Base-by-base conservation (phyloP, 495 filamentous ascomycete genomes). In the Podospora australis region DNA sequence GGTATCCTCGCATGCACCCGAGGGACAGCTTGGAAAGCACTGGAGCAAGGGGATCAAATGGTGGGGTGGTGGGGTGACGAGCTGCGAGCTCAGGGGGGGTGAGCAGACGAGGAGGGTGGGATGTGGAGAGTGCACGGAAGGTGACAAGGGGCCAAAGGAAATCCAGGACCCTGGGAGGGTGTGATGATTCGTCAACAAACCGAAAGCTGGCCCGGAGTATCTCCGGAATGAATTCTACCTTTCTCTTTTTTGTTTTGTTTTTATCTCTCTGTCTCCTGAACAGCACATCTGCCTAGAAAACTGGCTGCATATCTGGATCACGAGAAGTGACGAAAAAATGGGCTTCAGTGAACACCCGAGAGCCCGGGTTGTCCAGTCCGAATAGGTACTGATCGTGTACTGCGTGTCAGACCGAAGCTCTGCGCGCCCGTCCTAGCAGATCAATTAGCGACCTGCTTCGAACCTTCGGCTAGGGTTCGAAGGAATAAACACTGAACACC, bases 1-100 rank as follows among this genome's bases (percentile, higher is more conserved):
- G 46, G 52, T 38, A n/a, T 23, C 42, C 50, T 52, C 48, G 36
- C 46, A 48, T 50, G 45, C 50, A 40, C 42, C 46, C 45, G 48
- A 41, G 42, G 55, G 14, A 10, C 17, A 25, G 40, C 30, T 17
- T 25, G 10, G 34, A 34, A 35, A 23, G 44, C 11, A 20, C 13
- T 21, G 50, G 46, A 30, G 49, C 44, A 44, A 46, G 44, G 39
- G 39, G 35, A n/a, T 14, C 13, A n/a, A 39, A 22, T 41, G 46
- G 50, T 49, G 53, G 36, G 50, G 40, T 48, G 46, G 50, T 38
- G 44, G 44, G 39, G 49, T 48, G 40, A 42, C 32, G 25, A 39
- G 6, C 32, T 26, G 22, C 35, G 36, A 36, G 41, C 32, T 26
- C 44, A 41, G 36, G 29, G 51, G 29, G 24, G 26, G 28, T 29